Evolutionary conservation across 352 stramenopile species (phyloP), one percentile per base, ranked within the genome.

Genomic region (Phytophthora sp.): DNA sequence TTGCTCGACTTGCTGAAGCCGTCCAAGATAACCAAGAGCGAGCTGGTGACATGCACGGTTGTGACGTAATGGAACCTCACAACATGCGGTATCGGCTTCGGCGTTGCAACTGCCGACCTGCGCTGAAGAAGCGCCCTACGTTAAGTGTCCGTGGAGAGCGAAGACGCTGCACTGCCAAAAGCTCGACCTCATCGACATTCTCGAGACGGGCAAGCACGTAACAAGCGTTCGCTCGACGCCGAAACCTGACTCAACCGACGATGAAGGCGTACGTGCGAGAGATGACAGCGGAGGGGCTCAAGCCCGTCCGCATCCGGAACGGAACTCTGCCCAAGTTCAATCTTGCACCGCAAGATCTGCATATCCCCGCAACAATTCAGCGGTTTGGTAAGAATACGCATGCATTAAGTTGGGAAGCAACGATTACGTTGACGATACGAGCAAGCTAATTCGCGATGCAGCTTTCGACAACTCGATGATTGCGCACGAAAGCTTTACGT

Each of bases 11-110:
- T 31, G 30, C 8, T 56, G 1, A 56, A 56, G 30, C 5, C 49
- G 18, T 56, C 31, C 31, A 56, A 56, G 21, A 56, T 45, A 18
- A 56, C 29, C 30, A 56, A 56, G 13, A 56, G 31, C 30, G 49
- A 56, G 49, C 30, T 33, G 54, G 6, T 35, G 13, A 20, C n/a
- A 20, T 55, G 47, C 29, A 55, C 47, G 2, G 30, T 55, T 55
- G 47, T 20, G 18, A 7, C 3, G 13, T n/a, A 1, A 11, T 3
- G 7, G 30, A 16, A 23, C 24, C 42, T 9, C 45, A 54, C 45
- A 57, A 45, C 30, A 64, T 54, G 42, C 33, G 42, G 3, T 55
- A 46, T n/a, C 44, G 33, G 13, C 31, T 54, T 5, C 55, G 20
- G 18, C 13, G 30, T n/a, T 63, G 23, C 12, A 36, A 15, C 31